Conservation (phyloP, 139 green algal species). For the Auxenochlorella protothecoides region DNA sequence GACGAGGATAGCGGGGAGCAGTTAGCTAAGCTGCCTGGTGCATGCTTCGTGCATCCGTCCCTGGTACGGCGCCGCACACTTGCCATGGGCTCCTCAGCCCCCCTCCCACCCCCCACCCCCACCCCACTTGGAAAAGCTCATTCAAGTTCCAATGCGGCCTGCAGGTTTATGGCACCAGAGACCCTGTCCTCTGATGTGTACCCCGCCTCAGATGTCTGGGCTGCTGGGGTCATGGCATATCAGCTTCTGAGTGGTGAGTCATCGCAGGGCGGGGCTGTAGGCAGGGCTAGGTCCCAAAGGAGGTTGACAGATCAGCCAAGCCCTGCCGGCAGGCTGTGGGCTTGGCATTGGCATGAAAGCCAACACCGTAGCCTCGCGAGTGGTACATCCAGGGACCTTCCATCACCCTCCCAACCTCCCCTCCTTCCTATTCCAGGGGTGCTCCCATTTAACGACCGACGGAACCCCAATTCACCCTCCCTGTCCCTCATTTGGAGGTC, state of each 20-base stretch:
- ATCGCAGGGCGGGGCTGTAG: too few relatives aligned
- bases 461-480: constrained; percentile 47
- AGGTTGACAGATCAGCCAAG: too few relatives aligned
- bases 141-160: neutral
- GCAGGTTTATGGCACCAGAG: constrained; percentile 69
- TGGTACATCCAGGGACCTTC: neutral
- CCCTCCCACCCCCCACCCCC: neutral
- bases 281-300: too few relatives aligned
- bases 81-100: neutral
- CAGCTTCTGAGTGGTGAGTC: constrained; percentile 65
- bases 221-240: constrained; percentile 78
- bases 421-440: neutral
- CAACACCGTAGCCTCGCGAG: neutral
- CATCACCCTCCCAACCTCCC: neutral
- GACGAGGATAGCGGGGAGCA: neutral
- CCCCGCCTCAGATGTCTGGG: constrained; percentile 72
- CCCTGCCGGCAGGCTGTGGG: neutral
- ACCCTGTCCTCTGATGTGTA: constrained; percentile 55
- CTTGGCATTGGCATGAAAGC: neutral
- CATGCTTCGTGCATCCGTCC: too few relatives aligned
- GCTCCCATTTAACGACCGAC: constrained; percentile 80
- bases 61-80: neutral
- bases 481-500: constrained; percentile 59
- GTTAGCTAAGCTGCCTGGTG: neutral
- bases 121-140: too few relatives aligned